These are phyloP conservation scores for Maudiozyma bulderi DNA, from an alignment of 805 yeast species.

Conservation along the genomic window DNA sequence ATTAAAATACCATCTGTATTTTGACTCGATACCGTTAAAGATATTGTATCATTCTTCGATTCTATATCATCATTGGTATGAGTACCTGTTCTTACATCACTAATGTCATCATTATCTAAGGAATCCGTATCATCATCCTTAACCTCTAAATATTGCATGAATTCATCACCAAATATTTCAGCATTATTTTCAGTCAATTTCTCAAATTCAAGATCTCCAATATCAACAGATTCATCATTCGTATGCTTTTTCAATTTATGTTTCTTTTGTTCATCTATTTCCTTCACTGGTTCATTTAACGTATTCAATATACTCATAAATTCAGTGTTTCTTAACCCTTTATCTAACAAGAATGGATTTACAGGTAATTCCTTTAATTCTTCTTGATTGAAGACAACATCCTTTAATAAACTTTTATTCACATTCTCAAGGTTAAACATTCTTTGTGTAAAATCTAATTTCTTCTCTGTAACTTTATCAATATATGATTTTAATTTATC, in stretches of 20 bases:
- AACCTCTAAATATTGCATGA: conserved; percentile 14
- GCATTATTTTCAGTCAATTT: conserved; percentile 24
- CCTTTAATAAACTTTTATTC: conserved; percentile 31
- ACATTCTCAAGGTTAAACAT: conserved; percentile 47
- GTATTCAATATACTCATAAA: conserved; percentile 31
- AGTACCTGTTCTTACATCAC: not conserved
- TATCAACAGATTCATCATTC: conserved; percentile 4
- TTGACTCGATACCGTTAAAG: not conserved
- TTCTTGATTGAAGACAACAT: conserved; percentile 37
- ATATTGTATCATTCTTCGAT: not conserved
- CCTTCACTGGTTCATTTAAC: too few species aligned
- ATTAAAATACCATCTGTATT: not conserved
- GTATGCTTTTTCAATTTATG: not conserved
- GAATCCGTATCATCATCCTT: conserved; percentile 7
- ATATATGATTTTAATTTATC: conserved; percentile 57
- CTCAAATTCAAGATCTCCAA: conserved; percentile 28
- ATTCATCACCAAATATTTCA: conserved; percentile 25
- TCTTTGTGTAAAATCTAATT: conserved; percentile 54
- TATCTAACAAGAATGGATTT: conserved; percentile 61
- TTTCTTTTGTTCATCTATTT: not conserved
- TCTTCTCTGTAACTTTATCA: conserved; percentile 60
- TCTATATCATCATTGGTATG: not conserved
- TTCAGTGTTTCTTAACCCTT: conserved; percentile 50
- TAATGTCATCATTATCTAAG: not conserved
- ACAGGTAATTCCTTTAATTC: conserved; percentile 53